These are phyloP conservation scores for Neurospora sp. DNA, from an alignment of 495 filamentous ascomycete species.

Conservation along the genomic window DNA sequence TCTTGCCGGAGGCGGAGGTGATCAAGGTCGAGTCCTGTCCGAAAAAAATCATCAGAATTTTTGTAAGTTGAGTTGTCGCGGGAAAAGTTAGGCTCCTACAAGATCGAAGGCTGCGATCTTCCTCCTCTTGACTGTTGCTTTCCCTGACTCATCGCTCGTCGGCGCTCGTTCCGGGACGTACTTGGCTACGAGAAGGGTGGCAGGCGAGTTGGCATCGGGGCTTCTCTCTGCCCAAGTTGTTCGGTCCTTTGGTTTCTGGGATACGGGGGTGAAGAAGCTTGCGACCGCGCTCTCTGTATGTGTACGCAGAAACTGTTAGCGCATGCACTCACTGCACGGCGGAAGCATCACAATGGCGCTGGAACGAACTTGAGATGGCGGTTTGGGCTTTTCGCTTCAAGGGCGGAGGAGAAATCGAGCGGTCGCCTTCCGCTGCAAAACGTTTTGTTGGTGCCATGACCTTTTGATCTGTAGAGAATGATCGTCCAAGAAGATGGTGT, in stretches of 20 bases:
- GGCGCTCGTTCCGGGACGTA: constrained; percentile 39
- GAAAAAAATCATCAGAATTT: not conserved
- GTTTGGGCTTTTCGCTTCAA: constrained; percentile 54
- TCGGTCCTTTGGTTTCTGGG: constrained; percentile 72
- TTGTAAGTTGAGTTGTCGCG: not conserved
- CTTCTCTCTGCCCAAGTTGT: constrained; percentile 63
- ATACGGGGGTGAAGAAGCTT: constrained; percentile 82
- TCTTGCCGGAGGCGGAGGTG: constrained; percentile 66
- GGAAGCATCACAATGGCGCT: not conserved
- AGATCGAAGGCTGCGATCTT: constrained; percentile 90
- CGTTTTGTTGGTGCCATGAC: constrained; percentile 4
- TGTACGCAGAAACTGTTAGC: not conserved
- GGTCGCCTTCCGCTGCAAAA: constrained; percentile 12
- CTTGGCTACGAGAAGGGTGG: constrained; percentile 65
- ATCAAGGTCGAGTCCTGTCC: constrained; percentile 80
- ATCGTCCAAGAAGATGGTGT: not conserved
- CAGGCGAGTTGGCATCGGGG: constrained; percentile 25
- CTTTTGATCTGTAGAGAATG: not conserved
- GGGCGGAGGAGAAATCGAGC: constrained; percentile 49
- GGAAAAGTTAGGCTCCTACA: constrained; percentile 33
- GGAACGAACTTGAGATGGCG: constrained; percentile 55
- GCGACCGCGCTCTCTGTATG: constrained; percentile 54
- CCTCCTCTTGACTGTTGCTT: constrained; percentile 22
- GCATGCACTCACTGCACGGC: not conserved
- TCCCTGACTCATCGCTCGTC: constrained; percentile 11